Base-by-base conservation (phyloP, 2,329 filamentous ascomycete species). In the Cladosporium sp. region DNA sequence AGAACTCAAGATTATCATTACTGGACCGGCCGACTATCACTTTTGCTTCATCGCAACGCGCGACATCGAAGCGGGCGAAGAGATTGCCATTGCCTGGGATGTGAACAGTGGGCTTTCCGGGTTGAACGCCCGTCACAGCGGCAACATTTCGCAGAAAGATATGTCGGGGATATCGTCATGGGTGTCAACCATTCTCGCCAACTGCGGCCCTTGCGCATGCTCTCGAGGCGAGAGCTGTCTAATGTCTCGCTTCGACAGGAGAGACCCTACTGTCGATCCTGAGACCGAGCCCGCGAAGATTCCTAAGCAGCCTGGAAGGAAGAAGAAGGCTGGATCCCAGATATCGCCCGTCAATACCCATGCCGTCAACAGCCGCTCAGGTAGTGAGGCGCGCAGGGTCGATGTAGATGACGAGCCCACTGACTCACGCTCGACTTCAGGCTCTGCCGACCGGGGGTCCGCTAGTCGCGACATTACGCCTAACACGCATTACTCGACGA, bases 1-100 rank as follows among this genome's bases (percentile, higher is more conserved):
- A n/a, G 79, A 81, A 32, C 76, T 97, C 62, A 91, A 93, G 66
- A 95, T 91, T 0, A 87, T 90, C 59, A 81, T 96, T 44, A 88
- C 88, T 1, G 84, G 83, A 43, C 79, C 80, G 3, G 84, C 83
- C 1, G 85, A 92, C 59, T 95, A 92, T 65, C 89, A 93, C 66
- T 95, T 97, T 68, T 96, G 92, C 81, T 85, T 96, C 58, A 83
- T 95, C 54, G 90, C 89, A 61, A 88, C 88, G 61, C 81, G 86
- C 49, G 78, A 85, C 35, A 90, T 97, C 80, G 62, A 88, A 76
- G 22, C 80, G 77, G 61, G 80, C 74, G 49, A 89, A 77, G 88
- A 88, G 83, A 64, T 92, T 78, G 71, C 81, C 70, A 59, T 79
- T 78, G 59, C 80, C 74, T 80, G 77, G 77, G 61, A 85, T 75